phyloP scores from a whole-genome alignment of 2,329 filamentous ascomycete genomes.

The Tolypocladium capitatum region DNA sequence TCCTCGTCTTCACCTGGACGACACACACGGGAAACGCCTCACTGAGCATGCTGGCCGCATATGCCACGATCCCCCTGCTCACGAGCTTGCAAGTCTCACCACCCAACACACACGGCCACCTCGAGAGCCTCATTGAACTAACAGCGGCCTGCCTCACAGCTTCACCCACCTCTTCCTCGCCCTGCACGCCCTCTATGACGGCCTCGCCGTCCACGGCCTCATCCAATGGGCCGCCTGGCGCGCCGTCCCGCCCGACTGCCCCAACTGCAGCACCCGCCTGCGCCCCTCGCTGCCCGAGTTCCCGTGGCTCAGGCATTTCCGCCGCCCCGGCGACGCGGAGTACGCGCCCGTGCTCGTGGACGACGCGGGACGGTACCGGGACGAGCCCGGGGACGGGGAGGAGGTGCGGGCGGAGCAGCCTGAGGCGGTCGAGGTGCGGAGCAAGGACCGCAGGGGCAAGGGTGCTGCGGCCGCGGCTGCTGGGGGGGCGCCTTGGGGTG shows the following conservation, averaged over 20 bases:
- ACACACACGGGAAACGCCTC: constrained; percentile 12
- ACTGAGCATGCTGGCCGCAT: constrained; percentile 27
- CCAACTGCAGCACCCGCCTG: constrained; percentile 24
- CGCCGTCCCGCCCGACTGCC: constrained; percentile 24
- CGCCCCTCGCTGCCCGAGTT: constrained; percentile 23
- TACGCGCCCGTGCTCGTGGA: constrained; percentile 11
- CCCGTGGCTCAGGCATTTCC: constrained; percentile 18
- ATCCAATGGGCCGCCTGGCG: constrained; percentile 26
- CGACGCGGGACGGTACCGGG: constrained; percentile 13
- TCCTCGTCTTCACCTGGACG: constrained; percentile 28
- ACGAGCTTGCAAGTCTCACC: constrained; percentile 23
- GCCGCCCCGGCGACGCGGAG: constrained; percentile 5
- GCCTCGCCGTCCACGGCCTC: constrained; percentile 24
- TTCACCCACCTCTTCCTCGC: constrained; percentile 24
- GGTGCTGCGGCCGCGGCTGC: neutral
- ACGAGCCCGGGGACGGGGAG: constrained; percentile 9
- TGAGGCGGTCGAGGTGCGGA: constrained; percentile 10
- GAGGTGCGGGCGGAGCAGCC: constrained; percentile 4
- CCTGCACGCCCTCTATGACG: constrained; percentile 23
- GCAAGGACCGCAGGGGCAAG: constrained; percentile 12
- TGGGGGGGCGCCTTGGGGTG: neutral
- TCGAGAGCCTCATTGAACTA: neutral
- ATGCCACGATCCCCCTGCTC: constrained; percentile 27
- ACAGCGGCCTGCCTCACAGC: constrained; percentile 9
- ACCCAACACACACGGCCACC: neutral